These are phyloP conservation scores for Durio zibethinus DNA, from an alignment of 345 rosid genomes.

Conservation along the genomic window DNA sequence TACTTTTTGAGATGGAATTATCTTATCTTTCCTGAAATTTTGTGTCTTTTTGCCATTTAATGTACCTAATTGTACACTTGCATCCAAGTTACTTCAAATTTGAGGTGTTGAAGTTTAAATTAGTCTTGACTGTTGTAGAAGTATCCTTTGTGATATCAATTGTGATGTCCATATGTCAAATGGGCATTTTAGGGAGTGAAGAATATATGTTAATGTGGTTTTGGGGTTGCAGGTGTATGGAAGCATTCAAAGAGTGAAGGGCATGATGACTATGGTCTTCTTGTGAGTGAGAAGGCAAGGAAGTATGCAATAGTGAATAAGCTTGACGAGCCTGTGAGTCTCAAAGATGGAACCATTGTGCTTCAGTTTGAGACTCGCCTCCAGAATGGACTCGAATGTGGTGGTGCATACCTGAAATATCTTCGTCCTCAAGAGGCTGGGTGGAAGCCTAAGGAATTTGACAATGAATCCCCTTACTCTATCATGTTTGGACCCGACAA, in stretches of 20 bases:
- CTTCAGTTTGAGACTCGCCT: slow-evolving; percentile 75
- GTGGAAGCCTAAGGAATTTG: slow-evolving; percentile 60
- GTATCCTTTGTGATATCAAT: background rate
- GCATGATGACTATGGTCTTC: slow-evolving; percentile 83
- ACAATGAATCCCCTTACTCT: slow-evolving; percentile 73
- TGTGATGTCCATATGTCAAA: background rate
- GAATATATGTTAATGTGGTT: slow-evolving; percentile 1
- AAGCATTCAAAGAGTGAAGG: slow-evolving; percentile 74
- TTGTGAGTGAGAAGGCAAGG: slow-evolving; percentile 67
- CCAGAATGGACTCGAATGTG: slow-evolving; percentile 83
- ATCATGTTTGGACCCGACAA: slow-evolving; percentile 95
- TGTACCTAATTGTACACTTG: background rate
- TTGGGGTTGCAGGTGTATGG: slow-evolving; percentile 57
- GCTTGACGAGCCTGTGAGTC: slow-evolving; percentile 56
- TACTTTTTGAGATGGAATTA: background rate
- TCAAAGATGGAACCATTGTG: slow-evolving; percentile 64
- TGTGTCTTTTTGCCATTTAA: background rate
- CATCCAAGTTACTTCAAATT: background rate
- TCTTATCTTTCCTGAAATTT: background rate
- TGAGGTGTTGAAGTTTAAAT: background rate
- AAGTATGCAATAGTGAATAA: slow-evolving; percentile 78
- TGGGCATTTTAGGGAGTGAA: background rate
- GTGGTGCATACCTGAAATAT: slow-evolving; percentile 81
- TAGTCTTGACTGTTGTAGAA: background rate
- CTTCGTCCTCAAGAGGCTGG: slow-evolving; percentile 76